A percentile compares a stretch with the other conserved stretches of the same genome.
Evolutionary conservation across 805 yeast genomes (phyloP).

Genomic region (Scheffersomyces lignosus): DNA sequence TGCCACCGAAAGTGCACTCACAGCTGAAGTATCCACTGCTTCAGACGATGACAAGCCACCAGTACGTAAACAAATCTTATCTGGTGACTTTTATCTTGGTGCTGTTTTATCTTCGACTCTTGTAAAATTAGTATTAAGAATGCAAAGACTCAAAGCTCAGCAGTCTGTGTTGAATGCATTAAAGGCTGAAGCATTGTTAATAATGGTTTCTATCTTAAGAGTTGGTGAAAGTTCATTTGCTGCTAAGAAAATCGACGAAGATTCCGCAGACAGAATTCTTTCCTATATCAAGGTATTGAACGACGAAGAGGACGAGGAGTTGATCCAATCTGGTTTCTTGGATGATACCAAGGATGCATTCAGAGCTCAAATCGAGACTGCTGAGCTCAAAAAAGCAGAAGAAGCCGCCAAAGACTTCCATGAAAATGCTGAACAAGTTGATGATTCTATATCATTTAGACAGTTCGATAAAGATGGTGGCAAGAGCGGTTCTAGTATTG

Average conservation of each 20-base stretch:
- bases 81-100: slow-evolving; percentile 89
- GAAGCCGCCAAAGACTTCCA: slow-evolving; percentile 57
- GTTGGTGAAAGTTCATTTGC: slow-evolving; percentile 76
- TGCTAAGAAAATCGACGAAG: slow-evolving; percentile 85
- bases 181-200: slow-evolving; percentile 91
- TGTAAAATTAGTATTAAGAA: slow-evolving; percentile 82
- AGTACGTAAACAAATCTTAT: slow-evolving; percentile 74
- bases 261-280: slow-evolving; percentile 90
- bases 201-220: slow-evolving; percentile 87
- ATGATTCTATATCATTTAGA: slow-evolving; percentile 75
- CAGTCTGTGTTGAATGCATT: slow-evolving; percentile 71
- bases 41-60: slow-evolving; percentile 57
- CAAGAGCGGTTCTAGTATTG: slow-evolving; percentile 28
- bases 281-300: slow-evolving; percentile 80
- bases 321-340: slow-evolving; percentile 70
- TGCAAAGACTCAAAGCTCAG: slow-evolving; percentile 55
- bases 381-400: slow-evolving; percentile 58
- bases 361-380: slow-evolving; percentile 62
- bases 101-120: slow-evolving; percentile 86
- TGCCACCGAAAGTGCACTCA: slow-evolving; percentile 88
- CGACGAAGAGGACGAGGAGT: slow-evolving; percentile 55
- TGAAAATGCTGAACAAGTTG: slow-evolving; percentile 71
- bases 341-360: slow-evolving; percentile 88
- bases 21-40: slow-evolving; percentile 35
- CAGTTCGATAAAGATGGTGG: slow-evolving; percentile 58